Evolutionary conservation across 148 eudicot genomes (phyloP), one percentile per base, ranked within the genome.

Genomic region (Selenicereus undatus): DNA sequence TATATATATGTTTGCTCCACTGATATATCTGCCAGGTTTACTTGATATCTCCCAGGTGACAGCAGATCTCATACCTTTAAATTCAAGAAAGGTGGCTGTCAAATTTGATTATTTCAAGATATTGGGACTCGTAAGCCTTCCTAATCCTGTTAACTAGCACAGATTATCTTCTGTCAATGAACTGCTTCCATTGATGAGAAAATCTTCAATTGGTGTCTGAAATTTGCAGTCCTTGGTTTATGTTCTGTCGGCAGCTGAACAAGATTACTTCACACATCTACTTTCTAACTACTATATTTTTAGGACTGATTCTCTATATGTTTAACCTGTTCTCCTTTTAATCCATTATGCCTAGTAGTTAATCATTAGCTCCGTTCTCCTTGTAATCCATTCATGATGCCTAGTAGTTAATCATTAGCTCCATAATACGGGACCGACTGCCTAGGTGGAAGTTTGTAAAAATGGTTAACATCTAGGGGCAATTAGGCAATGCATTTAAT

Each of bases 41-140:
- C 20, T 2, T 64, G 27, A 35, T 43, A 32, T 64, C 54, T 78
- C 82, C 51, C 81, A 95, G 99, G 97, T 92, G 66, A 96, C 99
- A 48, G 98, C 98, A 66, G 92, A 96, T 87, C 90, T 96, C 78
- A 88, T 89, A 16, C 99, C 99, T 48, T 83, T 93, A 75, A 96
- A 88, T 82, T 81, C 93, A n/a, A 90, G 84, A 81, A 96, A 96
- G 86, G 99, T 96, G 84, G 97, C 93, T 51, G 99, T 96, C 32
- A 87, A 96, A 84, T 93, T 96, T 74, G 98, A 96, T 84, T 86
- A 72, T 81, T 96, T 96, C 90, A 96, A 92, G 85, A 90, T 96
- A 78, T 88, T 82, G 11, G 98, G 99, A 72, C 84, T 96, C 89
- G 98, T 96, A 88, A 84, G 91, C 66, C 56, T 76, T 81, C 43